Base-by-base conservation (phyloP, 2,329 filamentous ascomycete species). In the Diplodia sapinea region DNA sequence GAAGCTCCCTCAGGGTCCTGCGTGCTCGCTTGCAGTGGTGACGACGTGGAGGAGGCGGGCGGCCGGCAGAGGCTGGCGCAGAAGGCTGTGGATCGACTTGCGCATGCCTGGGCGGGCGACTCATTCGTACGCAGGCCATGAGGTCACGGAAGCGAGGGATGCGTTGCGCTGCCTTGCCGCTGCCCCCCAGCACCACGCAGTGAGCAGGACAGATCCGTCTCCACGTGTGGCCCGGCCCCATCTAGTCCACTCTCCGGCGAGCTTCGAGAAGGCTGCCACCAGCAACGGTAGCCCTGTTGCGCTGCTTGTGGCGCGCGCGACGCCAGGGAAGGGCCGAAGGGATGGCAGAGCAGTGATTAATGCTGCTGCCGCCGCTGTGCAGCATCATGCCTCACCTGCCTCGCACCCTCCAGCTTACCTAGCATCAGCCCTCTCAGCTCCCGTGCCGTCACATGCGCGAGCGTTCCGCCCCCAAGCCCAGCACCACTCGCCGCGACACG, bases 361-460 rank as follows among this genome's bases (percentile, higher is more conserved):
- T 47, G 52, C 54, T 57, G 54, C 31, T 15, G 43, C 43, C n/a
- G 43, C 43, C 43, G 43, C 43, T n/a, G 43, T n/a, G 4, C 12
- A 13, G 8, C 43, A 47, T 47, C 43, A n/a, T 47, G 43, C 43
- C 43, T 47, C 43, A 20, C 9, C 31, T 20, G n/a, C 33, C 54
- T 38, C 26, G 31, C 29, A 20, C n/a, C 33, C 33, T 20, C 43
- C 17, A n/a, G 6, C 11, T 29, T 11, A 17, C 33, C 33, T 26
- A 29, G 54, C 54, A 38, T 20, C 50, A 15, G 13, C 50, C 20
- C 13, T 13, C 43, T 20, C 43, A 20, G 43, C 43, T n/a, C 43
- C 17, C 43, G 43, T 17, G 23, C 54, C 54, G 54, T 57, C 54
- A 57, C 54, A 57, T 57, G 54, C 54, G 31, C 29, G 23, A 26